A percentile compares a stretch with the other conserved stretches of the same genome.
These are phyloP conservation scores for Chlorella variabilis DNA, from an alignment of 163 green algal species.

Conservation along the genomic window DNA sequence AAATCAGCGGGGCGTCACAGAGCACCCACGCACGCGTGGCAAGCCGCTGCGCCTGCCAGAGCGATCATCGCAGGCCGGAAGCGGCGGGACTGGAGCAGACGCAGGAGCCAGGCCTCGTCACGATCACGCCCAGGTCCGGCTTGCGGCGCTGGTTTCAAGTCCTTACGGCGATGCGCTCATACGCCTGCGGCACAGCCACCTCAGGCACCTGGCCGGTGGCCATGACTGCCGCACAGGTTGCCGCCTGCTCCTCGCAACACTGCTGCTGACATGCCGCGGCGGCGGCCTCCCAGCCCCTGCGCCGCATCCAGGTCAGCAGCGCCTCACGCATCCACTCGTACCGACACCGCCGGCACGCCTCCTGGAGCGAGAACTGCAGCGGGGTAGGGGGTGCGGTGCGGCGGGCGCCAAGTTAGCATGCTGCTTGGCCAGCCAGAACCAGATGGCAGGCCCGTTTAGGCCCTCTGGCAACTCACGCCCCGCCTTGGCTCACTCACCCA, in stretches of 20 bases:
- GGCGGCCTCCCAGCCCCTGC: constrained; percentile 52
- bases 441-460: not conserved
- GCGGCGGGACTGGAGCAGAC: no score
- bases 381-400: not conserved
- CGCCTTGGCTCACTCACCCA: constrained; percentile 71
- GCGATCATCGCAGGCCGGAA: no score
- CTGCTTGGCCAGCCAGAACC: not conserved
- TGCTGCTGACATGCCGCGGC: constrained; percentile 20
- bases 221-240: not conserved
- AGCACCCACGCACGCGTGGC: no score
- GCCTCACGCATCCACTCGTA: constrained; percentile 90
- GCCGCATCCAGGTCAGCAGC: constrained; percentile 63
- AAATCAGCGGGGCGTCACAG: no score
- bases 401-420: not conserved
- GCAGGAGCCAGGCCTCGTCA: no score
- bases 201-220: not conserved
- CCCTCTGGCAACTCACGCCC: not conserved
- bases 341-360: constrained; percentile 62
- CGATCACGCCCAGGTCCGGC: no score
- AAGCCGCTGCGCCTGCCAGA: no score
- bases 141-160: not conserved
- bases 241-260: not conserved
- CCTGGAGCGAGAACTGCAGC: constrained; percentile 67
- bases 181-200: not conserved
- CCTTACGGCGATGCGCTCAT: not conserved